Conservation (phyloP, 306 rosid species). For the Erythrophleum fordii region DNA sequence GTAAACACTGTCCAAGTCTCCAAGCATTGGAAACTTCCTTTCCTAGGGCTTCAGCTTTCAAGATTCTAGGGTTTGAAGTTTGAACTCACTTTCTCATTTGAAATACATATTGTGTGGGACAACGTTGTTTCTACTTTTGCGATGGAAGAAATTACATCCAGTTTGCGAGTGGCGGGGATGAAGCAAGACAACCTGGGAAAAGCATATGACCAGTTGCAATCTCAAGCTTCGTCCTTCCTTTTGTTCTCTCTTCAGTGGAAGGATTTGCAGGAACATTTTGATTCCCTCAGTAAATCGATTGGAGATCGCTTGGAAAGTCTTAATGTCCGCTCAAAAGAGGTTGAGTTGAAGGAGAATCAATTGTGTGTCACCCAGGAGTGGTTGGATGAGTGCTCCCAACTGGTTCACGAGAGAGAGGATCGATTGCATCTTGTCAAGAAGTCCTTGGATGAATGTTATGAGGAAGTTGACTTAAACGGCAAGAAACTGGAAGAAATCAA, state of each 20-base stretch:
- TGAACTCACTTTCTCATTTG: not conserved
- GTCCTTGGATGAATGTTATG: not conserved
- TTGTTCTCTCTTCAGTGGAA: constrained; percentile 50
- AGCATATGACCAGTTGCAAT: constrained; percentile 40
- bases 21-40: not conserved
- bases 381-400: constrained; percentile 12
- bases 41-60: not conserved
- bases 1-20: not conserved
- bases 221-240: constrained; percentile 41
- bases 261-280: constrained; percentile 57
- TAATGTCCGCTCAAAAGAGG: constrained; percentile 25
- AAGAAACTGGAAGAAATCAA: constrained; percentile 20
- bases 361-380: not conserved
- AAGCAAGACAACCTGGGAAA: constrained; percentile 43
- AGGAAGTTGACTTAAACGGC: constrained; percentile 23
- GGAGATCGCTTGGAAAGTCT: constrained; percentile 15
- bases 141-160: constrained; percentile 43
- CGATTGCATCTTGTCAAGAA: not conserved
- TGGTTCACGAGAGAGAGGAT: constrained; percentile 9
- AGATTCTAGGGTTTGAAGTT: not conserved
- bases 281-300: constrained; percentile 30
- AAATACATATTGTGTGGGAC: not conserved
- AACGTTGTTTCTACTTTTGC: not conserved
- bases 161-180: constrained; percentile 37
- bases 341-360: constrained; percentile 31